Percentiles rank a stretch among this genome's conserved stretches.
Evolutionary conservation across 2,329 filamentous ascomycete species (phyloP).

Genomic region (Tolypocladium sp.): DNA sequence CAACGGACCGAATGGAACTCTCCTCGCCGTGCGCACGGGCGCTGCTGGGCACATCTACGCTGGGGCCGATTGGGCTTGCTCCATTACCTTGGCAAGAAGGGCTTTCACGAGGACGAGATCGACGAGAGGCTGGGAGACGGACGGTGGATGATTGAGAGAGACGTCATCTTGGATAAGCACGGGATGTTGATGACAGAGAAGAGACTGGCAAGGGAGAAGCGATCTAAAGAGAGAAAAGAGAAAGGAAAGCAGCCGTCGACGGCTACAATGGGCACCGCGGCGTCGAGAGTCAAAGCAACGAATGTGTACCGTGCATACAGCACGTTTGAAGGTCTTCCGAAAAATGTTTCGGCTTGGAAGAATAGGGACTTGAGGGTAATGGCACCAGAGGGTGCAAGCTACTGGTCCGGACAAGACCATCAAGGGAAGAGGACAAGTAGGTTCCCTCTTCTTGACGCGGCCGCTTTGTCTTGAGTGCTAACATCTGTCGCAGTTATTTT

Average conservation of each 20-base stretch:
- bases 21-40: conserved; percentile 5
- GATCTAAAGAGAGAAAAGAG: conserved; percentile 3
- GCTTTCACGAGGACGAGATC: conserved; percentile 15
- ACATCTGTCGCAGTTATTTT: background rate
- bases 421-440: conserved; percentile 11
- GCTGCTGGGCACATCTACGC: conserved; percentile 11
- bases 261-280: background rate
- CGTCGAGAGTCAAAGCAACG: conserved; percentile 10
- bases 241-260: background rate
- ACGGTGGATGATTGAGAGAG: conserved; percentile 13
- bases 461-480: background rate
- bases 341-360: conserved; percentile 11
- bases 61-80: conserved; percentile 12
- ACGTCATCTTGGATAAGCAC: conserved; percentile 11
- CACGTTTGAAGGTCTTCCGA: conserved; percentile 14
- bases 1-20: conserved; percentile 14
- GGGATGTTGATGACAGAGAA: conserved; percentile 11
- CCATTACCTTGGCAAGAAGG: conserved; percentile 14
- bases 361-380: conserved; percentile 18
- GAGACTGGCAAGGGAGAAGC: conserved; percentile 4
- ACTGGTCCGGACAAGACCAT: conserved; percentile 13
- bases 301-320: conserved; percentile 18
- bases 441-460: background rate
- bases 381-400: conserved; percentile 15
- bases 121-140: conserved; percentile 12